These are phyloP conservation scores for Bjerkandera adusta DNA, from an alignment of 1,284 basidiomycete genomes.

Conservation along the genomic window DNA sequence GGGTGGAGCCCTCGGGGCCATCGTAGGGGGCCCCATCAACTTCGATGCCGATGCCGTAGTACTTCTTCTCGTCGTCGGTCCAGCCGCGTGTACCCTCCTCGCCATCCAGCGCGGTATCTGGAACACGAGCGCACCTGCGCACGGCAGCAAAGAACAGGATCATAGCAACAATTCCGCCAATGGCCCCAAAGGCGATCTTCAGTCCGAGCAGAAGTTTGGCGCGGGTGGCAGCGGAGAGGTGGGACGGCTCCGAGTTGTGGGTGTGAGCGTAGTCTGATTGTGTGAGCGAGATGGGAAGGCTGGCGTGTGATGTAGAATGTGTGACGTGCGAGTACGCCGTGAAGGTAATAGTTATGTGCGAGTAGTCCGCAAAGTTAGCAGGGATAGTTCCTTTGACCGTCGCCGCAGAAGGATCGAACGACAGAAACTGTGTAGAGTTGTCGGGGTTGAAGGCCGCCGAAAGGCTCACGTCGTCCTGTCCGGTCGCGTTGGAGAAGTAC, in stretches of 20 bases:
- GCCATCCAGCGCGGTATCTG: constrained; percentile 55
- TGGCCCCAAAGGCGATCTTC: constrained; percentile 56
- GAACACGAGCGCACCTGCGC: constrained; percentile 51
- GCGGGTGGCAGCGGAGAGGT: constrained; percentile 41
- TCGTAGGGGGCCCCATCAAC: constrained; percentile 21
- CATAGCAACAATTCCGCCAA: constrained; percentile 58
- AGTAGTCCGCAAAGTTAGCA: constrained; percentile 28
- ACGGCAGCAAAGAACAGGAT: constrained; percentile 53
- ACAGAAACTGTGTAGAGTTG: constrained; percentile 43
- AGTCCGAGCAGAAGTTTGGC: constrained; percentile 54
- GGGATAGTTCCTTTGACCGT: constrained; percentile 58
- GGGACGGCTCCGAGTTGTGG: constrained; percentile 28
- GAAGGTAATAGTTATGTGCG: constrained; percentile 51
- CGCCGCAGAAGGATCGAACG: constrained; percentile 44
- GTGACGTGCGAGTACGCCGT: constrained; percentile 63
- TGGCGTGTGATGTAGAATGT: constrained; percentile 69
- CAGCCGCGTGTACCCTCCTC: constrained; percentile 54
- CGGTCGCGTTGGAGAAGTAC: constrained; percentile 52
- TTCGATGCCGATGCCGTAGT: constrained; percentile 57
- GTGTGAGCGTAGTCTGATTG: constrained; percentile 32
- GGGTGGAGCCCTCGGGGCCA: background rate
- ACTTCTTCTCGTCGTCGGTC: constrained; percentile 61
- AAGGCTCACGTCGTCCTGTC: constrained; percentile 43
- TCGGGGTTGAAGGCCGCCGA: constrained; percentile 51
- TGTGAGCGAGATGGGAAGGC: constrained; percentile 51